phyloP scores from a whole-genome alignment of 2,329 filamentous ascomycete genomes.

The Cryphonectria nitschkei region DNA sequence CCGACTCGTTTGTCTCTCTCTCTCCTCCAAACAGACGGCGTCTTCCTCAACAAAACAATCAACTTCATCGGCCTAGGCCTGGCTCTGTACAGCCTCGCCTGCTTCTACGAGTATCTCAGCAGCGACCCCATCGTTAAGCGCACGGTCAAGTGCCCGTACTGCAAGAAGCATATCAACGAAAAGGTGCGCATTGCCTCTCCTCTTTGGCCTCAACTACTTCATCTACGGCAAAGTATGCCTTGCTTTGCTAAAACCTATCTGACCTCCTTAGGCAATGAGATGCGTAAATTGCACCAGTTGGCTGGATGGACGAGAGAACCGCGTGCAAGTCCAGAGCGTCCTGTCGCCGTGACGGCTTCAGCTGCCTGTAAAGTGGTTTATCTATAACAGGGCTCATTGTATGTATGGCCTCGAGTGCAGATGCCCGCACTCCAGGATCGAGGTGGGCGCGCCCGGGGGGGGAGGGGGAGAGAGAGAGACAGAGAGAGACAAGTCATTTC shows the following conservation, averaged over 20 bases:
- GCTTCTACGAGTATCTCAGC: slow-evolving; percentile 62
- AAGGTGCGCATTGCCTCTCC: slow-evolving; percentile 51
- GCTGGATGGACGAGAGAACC: slow-evolving; percentile 55
- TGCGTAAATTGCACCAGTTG: slow-evolving; percentile 57
- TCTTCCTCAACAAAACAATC: slow-evolving; percentile 66
- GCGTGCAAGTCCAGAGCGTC: neutral
- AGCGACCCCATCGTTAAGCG: slow-evolving; percentile 73
- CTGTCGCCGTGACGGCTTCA: neutral
- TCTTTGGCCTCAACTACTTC: neutral
- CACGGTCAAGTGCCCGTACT: slow-evolving; percentile 70
- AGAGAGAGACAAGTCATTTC: neutral
- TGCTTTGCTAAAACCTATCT: slow-evolving; percentile 1
- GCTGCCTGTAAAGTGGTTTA: neutral
- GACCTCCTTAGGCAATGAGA: slow-evolving; percentile 42
- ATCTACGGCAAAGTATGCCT: neutral
- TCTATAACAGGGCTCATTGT: too few species aligned
- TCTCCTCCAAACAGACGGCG: slow-evolving; percentile 39
- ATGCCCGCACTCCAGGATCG: neutral
- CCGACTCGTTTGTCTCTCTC: neutral
- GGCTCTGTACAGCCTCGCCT: slow-evolving; percentile 66
- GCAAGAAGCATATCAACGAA: slow-evolving; percentile 63
- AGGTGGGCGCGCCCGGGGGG: neutral
- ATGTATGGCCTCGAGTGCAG: neutral
- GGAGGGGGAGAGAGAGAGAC: too few species aligned
- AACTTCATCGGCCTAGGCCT: slow-evolving; percentile 69